phyloP scores from a whole-genome alignment of 2,329 filamentous ascomycete species.

The Arthrobotrys entomopaga region DNA sequence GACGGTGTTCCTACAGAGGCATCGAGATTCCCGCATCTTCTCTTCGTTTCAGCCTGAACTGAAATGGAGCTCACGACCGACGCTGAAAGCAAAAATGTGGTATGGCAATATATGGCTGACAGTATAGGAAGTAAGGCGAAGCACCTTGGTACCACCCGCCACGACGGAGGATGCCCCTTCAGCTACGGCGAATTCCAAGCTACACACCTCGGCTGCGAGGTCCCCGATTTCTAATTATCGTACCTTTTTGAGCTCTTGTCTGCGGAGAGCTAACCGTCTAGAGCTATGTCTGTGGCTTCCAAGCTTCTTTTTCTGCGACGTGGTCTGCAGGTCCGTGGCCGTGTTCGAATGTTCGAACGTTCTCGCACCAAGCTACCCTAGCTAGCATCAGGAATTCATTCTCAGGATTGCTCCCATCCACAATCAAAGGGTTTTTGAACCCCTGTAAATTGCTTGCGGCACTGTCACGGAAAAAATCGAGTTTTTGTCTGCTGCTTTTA shows the following conservation, averaged over 20 bases:
- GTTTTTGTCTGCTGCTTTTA: background rate
- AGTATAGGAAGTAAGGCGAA: too few relatives aligned
- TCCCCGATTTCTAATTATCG: background rate
- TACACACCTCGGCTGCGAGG: background rate
- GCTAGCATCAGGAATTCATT: background rate
- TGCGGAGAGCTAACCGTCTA: background rate
- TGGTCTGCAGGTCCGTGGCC: conserved; percentile 2
- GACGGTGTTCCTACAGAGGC: too few relatives aligned
- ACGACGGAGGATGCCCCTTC: conserved; percentile 24
- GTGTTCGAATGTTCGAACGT: background rate
- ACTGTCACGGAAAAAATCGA: background rate
- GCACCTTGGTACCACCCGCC: conserved; percentile 19
- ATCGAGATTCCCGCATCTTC: too few relatives aligned
- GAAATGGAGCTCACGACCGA: too few relatives aligned
- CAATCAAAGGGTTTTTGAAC: background rate
- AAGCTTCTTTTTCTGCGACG: background rate
- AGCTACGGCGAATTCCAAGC: conserved; percentile 2
- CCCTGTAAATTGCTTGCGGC: too few relatives aligned
- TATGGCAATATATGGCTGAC: too few relatives aligned
- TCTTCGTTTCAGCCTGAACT: too few relatives aligned
- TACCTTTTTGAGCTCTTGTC: background rate
- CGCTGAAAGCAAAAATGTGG: too few relatives aligned
- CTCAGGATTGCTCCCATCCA: background rate
- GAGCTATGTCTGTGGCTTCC: background rate
- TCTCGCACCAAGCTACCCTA: background rate